Evolutionary conservation across 2,329 filamentous ascomycete genomes (phyloP).

Genomic region (Venturia effusa): DNA sequence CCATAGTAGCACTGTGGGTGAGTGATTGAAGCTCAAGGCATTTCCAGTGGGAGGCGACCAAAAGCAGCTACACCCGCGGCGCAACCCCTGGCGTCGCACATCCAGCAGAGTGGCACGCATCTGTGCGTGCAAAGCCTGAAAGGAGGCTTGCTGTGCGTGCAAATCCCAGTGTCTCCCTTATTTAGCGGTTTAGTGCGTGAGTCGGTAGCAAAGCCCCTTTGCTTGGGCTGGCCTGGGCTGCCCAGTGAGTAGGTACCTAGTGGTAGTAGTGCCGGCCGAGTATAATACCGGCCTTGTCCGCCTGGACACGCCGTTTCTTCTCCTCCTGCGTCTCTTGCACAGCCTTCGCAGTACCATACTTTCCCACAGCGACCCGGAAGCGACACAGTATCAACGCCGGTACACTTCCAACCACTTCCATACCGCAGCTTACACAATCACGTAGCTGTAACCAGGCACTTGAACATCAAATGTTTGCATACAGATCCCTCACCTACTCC

Average conservation of each 20-base stretch:
- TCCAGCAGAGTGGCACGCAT: conserved; percentile 1
- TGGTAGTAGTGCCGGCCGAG: too few relatives aligned
- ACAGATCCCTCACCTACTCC: conserved; percentile 3
- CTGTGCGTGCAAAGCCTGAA: background rate
- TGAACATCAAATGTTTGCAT: conserved; percentile 11
- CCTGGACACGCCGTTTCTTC: background rate
- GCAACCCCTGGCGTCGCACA: background rate
- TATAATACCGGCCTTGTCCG: conserved; percentile 2
- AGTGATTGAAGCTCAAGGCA: too few relatives aligned
- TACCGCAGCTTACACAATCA: conserved; percentile 1
- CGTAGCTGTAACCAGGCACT: background rate
- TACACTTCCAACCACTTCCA: conserved; percentile 1
- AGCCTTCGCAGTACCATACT: conserved; percentile 6
- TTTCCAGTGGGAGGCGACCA: background rate
- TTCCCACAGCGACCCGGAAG: background rate
- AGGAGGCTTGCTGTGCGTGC: background rate
- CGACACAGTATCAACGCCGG: background rate
- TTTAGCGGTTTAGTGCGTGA: conserved; percentile 4
- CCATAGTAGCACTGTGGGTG: too few relatives aligned
- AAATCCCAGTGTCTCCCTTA: background rate
- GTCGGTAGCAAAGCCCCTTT: background rate
- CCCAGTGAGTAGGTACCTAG: too few relatives aligned
- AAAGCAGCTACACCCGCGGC: conserved; percentile 5
- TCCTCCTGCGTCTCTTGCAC: conserved; percentile 6
- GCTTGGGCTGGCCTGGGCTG: too few relatives aligned